Evolutionary conservation across 176 grass and related monocot genomes (phyloP), one percentile per base, ranked within the genome.

Genomic region (Metroxylon sagu): DNA sequence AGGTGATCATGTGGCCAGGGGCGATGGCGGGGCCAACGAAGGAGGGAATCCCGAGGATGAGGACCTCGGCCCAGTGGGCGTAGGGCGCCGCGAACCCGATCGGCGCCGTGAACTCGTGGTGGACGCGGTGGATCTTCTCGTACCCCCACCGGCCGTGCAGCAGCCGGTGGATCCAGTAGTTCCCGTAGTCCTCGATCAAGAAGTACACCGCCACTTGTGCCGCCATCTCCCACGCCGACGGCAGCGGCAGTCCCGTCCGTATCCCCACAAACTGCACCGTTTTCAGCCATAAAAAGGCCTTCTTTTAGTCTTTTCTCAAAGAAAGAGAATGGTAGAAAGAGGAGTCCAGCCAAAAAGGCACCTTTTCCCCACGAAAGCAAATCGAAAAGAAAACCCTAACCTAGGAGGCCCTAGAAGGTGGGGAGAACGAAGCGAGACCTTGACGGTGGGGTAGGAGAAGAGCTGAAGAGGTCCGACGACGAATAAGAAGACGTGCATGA

Each of bases 91-190:
- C 86, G 7, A 96, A 96, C 19, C 86, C 91, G 7, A 96, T 77
- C 1, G 91, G 86, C 1, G 91, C 86, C 0, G 74, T 90, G 75
- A 87, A 90, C 67, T 96, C 91, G 53, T 90, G 91, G 80, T 95
- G 91, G 25, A 95, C 75, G 12, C 60, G 63, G 74, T 92, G 88
- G 62, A 93, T 84, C 63, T 84, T 86, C 53, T 93, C 74, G 39
- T 93, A 96, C 14, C 74, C 86, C 86, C 83, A 96, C 18, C 82
- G 79, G 26, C 84, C 75, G 4, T 97, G 92, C 31, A 97, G 70
- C 65, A 91, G 73, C 18, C 92, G 67, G 23, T 97, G 92, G 59
- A 90, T 64, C 91, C 91, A 96, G 61, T 96, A 96, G 61, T 87
- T 87, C 25, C 73, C 71, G 31, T 87, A 96, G 72, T 90, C 91